phyloP scores from a whole-genome alignment of 2,329 filamentous ascomycete genomes.

The Coniochaeta sp. region DNA sequence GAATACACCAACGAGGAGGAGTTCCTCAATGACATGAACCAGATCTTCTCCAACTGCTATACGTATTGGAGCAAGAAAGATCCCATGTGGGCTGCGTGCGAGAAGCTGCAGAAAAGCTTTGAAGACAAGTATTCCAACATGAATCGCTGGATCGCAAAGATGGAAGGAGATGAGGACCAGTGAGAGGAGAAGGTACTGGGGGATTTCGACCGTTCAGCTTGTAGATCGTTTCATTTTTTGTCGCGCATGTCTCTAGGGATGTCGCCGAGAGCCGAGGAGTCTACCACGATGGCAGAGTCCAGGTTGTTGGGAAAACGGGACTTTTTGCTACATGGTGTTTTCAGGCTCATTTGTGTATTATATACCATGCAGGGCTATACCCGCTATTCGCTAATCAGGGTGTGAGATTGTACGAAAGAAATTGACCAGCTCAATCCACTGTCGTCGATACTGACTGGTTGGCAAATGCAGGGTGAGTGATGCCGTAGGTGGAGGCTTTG shows the following conservation, averaged over 20 bases:
- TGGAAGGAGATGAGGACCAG: conserved; percentile 33
- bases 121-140: conserved; percentile 42
- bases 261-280: not conserved
- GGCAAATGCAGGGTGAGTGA: no score
- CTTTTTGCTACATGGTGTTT: not conserved
- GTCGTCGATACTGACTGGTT: no score
- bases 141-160: conserved; percentile 52
- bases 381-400: not conserved
- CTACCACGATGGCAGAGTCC: not conserved
- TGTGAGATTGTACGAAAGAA: not conserved
- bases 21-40: conserved; percentile 49
- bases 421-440: no score
- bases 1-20: conserved; percentile 45
- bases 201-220: not conserved
- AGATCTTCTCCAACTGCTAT: conserved; percentile 58
- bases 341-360: not conserved
- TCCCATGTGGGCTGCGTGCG: conserved; percentile 45
- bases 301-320: not conserved
- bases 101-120: conserved; percentile 48
- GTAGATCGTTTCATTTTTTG: not conserved
- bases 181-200: not conserved
- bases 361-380: not conserved
- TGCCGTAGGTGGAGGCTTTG: not conserved
- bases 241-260: no score
- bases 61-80: conserved; percentile 53